These are phyloP conservation scores for Tetrahymena elliotti DNA, from an alignment of 73 alveolate genomes.

Conservation along the genomic window DNA sequence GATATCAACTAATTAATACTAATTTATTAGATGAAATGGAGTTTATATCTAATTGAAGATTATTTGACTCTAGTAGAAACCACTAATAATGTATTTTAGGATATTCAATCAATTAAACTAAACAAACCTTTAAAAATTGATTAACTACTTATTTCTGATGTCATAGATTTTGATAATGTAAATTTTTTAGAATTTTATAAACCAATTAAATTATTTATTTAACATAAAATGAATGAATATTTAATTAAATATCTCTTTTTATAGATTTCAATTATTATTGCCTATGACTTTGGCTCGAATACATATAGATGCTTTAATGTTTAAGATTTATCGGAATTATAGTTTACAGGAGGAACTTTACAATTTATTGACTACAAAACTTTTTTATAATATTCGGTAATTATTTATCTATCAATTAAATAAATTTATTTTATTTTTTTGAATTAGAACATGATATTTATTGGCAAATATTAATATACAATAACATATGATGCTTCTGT, in stretches of 20 bases:
- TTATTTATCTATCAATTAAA: too few species aligned
- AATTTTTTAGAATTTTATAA: too few species aligned
- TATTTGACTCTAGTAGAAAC: neutral
- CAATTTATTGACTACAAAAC: neutral
- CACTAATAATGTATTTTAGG: neutral
- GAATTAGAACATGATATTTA: neutral
- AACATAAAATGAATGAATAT: too few species aligned
- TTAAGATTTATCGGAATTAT: neutral
- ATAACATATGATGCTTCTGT: neutral
- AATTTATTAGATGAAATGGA: neutral
- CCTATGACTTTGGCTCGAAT: neutral
- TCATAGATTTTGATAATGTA: neutral
- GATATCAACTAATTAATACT: too few species aligned
- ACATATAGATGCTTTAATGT: neutral
- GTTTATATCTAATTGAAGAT: neutral
- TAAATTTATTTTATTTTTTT: too few species aligned
- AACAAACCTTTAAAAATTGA: neutral
- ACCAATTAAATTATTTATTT: too few species aligned
- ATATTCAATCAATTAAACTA: neutral
- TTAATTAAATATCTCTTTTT: too few species aligned
- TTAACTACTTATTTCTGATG: neutral
- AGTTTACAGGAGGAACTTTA: neutral
- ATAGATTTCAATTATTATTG: neutral
- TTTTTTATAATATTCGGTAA: neutral
- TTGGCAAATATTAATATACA: neutral